Evolutionary conservation across 2,329 filamentous ascomycete genomes (phyloP).

Genomic region (Trichoderma atrobrunneum): DNA sequence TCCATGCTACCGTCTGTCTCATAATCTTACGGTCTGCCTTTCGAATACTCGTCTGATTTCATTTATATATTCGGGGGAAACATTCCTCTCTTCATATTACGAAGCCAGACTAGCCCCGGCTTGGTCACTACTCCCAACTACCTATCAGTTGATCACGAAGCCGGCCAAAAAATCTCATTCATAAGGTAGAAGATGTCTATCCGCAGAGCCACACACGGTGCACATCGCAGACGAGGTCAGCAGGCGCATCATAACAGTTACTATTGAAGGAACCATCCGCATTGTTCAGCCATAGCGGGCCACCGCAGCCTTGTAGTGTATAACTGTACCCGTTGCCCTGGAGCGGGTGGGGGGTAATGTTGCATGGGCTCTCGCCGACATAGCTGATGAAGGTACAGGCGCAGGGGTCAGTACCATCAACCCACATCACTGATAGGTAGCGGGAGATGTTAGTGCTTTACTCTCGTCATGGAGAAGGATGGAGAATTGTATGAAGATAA

Average conservation of each 20-base stretch:
- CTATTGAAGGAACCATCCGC: not conserved
- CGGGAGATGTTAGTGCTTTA: too few relatives aligned
- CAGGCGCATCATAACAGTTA: not conserved
- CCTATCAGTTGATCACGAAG: not conserved
- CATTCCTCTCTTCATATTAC: not conserved
- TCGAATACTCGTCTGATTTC: not conserved
- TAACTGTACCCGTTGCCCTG: not conserved
- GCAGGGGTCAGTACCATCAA: not conserved
- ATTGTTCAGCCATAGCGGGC: not conserved
- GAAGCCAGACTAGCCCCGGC: not conserved
- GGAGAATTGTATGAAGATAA: not conserved
- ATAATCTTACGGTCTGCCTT: too few relatives aligned
- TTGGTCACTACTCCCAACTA: not conserved
- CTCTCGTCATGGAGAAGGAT: not conserved
- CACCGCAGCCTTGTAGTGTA: not conserved
- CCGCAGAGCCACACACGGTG: not conserved
- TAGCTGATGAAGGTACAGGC: not conserved
- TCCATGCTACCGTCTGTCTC: too few relatives aligned
- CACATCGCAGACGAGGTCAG: not conserved
- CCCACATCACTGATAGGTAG: conserved; percentile 4
- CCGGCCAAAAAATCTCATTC: not conserved
- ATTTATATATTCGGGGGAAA: not conserved
- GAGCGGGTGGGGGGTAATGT: not conserved
- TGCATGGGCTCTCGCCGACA: not conserved
- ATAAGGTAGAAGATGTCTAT: not conserved